A percentile compares a stretch with the other conserved stretches of the same genome.
phyloP scores from a whole-genome alignment of 2,329 filamentous ascomycete species.

The Orbilia quercus region DNA sequence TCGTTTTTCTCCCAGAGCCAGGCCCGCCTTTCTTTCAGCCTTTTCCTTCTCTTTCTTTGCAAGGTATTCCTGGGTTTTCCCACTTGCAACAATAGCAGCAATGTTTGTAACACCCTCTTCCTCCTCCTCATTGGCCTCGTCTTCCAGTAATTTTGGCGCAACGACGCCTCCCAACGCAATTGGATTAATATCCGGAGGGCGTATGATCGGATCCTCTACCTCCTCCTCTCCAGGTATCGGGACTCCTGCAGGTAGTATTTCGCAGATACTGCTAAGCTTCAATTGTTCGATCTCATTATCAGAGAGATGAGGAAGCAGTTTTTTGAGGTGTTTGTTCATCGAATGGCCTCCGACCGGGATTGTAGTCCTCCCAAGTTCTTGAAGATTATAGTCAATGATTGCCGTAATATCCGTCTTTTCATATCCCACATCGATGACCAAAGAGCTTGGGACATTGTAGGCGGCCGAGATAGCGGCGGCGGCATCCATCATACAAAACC shows the following conservation, averaged over 20 bases:
- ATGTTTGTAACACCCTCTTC: slow-evolving; percentile 84
- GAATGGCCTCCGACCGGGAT: slow-evolving; percentile 83
- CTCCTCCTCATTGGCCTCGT: slow-evolving; percentile 63
- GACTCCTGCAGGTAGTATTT: slow-evolving; percentile 72
- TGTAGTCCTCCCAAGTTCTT: slow-evolving; percentile 74
- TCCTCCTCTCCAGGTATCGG: slow-evolving; percentile 63
- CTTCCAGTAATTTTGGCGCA: slow-evolving; percentile 27
- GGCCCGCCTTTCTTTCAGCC: slow-evolving; percentile 68
- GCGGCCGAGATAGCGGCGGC: slow-evolving; percentile 82
- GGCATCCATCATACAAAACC: slow-evolving; percentile 88
- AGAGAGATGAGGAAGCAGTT: slow-evolving; percentile 74
- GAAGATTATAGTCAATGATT: slow-evolving; percentile 82
- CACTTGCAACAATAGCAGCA: slow-evolving; percentile 83
- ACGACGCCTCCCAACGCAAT: slow-evolving; percentile 38
- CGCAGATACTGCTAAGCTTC: slow-evolving; percentile 74
- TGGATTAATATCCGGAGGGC: slow-evolving; percentile 61
- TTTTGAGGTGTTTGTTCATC: slow-evolving; percentile 79
- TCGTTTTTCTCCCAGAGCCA: slow-evolving; percentile 66
- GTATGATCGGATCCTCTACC: slow-evolving; percentile 66
- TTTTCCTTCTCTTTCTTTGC: slow-evolving; percentile 86
- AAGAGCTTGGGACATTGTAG: slow-evolving; percentile 83
- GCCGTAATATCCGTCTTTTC: slow-evolving; percentile 94
- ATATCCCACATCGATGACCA: slow-evolving; percentile 89
- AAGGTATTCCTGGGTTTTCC: slow-evolving; percentile 82
- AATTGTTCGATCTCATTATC: slow-evolving; percentile 77